These are phyloP conservation scores for Solanum arcanum DNA, from an alignment of 257 asterid genomes.

Conservation along the genomic window DNA sequence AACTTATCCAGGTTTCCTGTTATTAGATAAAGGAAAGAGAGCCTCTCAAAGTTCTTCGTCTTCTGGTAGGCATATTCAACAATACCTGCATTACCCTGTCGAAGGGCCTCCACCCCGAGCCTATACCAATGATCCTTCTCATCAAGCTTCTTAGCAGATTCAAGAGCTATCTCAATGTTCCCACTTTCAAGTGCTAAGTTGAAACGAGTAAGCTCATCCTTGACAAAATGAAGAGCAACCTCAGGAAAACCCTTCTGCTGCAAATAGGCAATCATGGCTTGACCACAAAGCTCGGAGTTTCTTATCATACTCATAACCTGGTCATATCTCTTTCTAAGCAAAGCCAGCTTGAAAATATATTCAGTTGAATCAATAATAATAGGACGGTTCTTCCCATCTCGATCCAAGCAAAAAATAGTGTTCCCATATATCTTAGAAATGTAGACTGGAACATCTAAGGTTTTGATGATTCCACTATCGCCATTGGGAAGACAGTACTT, in stretches of 20 bases:
- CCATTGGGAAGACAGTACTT: constrained; percentile 98
- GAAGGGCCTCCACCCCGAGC: constrained; percentile 95
- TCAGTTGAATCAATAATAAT: constrained; percentile 88
- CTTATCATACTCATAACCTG: constrained; percentile 95
- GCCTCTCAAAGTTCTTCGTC: constrained; percentile 85
- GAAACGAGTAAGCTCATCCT: constrained; percentile 88
- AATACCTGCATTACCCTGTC: constrained; percentile 95
- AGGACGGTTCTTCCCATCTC: constrained; percentile 90
- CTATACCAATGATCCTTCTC: constrained; percentile 93
- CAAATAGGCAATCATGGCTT: constrained; percentile 95
- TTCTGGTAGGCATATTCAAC: constrained; percentile 94
- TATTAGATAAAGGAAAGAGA: constrained; percentile 73
- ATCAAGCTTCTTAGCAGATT: constrained; percentile 75
- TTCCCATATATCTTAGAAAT: constrained; percentile 75
- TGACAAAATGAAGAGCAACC: constrained; percentile 94
- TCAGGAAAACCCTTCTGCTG: constrained; percentile 99
- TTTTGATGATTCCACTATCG: constrained; percentile 91
- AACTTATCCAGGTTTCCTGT: constrained; percentile 79
- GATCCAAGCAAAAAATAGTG: constrained; percentile 92
- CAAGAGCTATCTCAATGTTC: constrained; percentile 89
- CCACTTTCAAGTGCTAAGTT: constrained; percentile 92
- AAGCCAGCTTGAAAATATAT: constrained; percentile 66
- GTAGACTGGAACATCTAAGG: constrained; percentile 84
- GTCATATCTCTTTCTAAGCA: constrained; percentile 71
- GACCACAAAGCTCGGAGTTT: constrained; percentile 93